A percentile compares a stretch with the other conserved stretches of the same genome.
These are phyloP conservation scores for Tetracladium maxilliforme DNA, from an alignment of 2,329 filamentous ascomycete genomes.

Conservation along the genomic window DNA sequence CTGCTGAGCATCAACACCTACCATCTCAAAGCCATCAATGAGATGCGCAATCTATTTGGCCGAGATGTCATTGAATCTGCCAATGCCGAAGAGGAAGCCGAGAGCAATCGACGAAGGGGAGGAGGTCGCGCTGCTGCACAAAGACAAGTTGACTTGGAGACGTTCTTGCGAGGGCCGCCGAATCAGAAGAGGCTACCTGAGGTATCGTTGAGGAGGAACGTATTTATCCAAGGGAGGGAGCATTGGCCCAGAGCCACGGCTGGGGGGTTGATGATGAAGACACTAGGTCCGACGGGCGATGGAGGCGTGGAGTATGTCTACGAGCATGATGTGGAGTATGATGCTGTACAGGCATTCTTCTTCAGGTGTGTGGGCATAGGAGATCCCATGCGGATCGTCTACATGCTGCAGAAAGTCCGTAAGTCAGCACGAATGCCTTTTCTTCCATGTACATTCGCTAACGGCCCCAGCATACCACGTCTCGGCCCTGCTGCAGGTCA, in stretches of 20 bases:
- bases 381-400: slow-evolving; percentile 70
- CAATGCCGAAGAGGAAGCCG: slow-evolving; percentile 36
- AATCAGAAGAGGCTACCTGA: slow-evolving; percentile 42
- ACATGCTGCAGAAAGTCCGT: slow-evolving; percentile 55
- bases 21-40: slow-evolving; percentile 73
- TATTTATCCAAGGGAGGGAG: slow-evolving; percentile 56
- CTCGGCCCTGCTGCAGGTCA: slow-evolving; percentile 84
- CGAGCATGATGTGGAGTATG: slow-evolving; percentile 60
- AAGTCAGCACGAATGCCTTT: slow-evolving; percentile 9
- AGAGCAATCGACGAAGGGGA: slow-evolving; percentile 17
- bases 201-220: slow-evolving; percentile 44
- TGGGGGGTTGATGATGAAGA: slow-evolving; percentile 69
- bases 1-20: slow-evolving; percentile 50
- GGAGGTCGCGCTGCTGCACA: slow-evolving; percentile 23
- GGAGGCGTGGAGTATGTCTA: slow-evolving; percentile 64
- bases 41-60: slow-evolving; percentile 72
- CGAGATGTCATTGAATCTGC: slow-evolving; percentile 45
- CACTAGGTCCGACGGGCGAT: slow-evolving; percentile 21
- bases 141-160: slow-evolving; percentile 24
- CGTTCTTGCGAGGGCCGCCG: slow-evolving; percentile 22
- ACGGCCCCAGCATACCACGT: slow-evolving; percentile 61
- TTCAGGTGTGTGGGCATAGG: slow-evolving; percentile 67
- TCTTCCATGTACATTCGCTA: slow-evolving; percentile 5
- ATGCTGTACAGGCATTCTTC: slow-evolving; percentile 62
- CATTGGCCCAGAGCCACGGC: slow-evolving; percentile 57